Evolutionary conservation across 163 green algal genomes (phyloP).

Genomic region (Chlorella variabilis): DNA sequence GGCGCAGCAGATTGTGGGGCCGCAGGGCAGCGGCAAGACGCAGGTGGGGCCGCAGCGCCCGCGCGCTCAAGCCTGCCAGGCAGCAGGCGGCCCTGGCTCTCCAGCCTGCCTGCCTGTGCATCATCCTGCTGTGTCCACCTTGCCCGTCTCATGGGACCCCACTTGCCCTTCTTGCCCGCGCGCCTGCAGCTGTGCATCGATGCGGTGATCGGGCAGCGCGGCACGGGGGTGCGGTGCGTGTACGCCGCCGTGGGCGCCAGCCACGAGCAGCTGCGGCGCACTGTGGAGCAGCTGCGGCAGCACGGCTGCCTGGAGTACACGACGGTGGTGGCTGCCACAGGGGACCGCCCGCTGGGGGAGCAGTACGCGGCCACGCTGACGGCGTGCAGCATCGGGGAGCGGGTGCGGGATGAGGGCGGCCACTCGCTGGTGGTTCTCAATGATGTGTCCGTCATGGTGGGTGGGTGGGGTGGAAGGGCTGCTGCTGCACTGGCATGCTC

Average conservation of each 20-base stretch:
- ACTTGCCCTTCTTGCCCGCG: too few species aligned
- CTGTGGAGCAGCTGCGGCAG: constrained; percentile 45
- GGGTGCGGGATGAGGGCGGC: constrained; percentile 69
- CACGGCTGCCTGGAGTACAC: constrained; percentile 68
- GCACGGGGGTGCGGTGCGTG: constrained; percentile 67
- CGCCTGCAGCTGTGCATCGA: constrained; percentile 68
- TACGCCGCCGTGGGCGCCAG: constrained; percentile 65
- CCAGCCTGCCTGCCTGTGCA: too few species aligned
- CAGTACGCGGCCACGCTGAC: constrained; percentile 76
- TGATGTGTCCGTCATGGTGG: constrained; percentile 70
- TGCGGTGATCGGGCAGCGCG: constrained; percentile 67
- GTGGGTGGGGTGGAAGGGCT: background rate
- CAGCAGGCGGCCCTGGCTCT: too few species aligned
- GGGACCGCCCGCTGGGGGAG: constrained; percentile 64
- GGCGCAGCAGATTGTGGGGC: constrained; percentile 80
- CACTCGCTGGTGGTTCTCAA: constrained; percentile 84
- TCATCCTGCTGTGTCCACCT: too few species aligned
- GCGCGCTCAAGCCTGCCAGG: too few species aligned
- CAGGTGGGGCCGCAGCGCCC: too few species aligned
- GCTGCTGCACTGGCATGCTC: background rate
- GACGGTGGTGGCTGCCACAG: constrained; percentile 66
- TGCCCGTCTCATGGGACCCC: too few species aligned
- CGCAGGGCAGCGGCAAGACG: constrained; percentile 70
- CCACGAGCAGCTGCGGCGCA: constrained; percentile 31
- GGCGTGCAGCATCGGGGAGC: constrained; percentile 76